Evolutionary conservation across 106 monocot species (phyloP), one percentile per base, ranked within the genome.

Genomic region (Amphibolis antarctica): DNA sequence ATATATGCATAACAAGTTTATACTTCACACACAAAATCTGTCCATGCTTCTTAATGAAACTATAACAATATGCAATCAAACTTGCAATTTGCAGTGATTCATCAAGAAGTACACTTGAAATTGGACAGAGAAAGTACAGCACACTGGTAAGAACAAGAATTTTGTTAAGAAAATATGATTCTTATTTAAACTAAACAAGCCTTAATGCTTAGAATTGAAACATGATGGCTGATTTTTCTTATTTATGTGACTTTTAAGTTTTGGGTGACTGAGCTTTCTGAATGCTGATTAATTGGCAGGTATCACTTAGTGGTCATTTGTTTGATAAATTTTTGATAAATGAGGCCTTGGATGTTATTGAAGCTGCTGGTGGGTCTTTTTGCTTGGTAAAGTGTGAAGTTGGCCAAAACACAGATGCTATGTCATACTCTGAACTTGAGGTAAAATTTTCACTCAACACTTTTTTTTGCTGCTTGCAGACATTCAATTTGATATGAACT

Each of bases 291-390:
- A 42, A 61, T 42, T 13, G 19, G 28, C 81, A 94, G 93, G 89
- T 98, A 60, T 88, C 98, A 69, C 76, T 98, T 30, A 90, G 82
- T 71, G 98, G 98, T 25, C 98, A 98, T 73, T 79, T 98, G 47
- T 98, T 98, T 64, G 98, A 98, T 78, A 78, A 98, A 45, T 82
- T 85, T 66, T 60, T 90, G 29, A 98, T 98, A 69, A 98, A 98
- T 71, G 90, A 98, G 43, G 90, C 98, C 42, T 64, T 98, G 55
- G 91, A 98, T 76, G 74, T 85, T 62, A 91, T 98, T 77, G 98
- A 98, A 85, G 60, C 71, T 64, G 78, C 75, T 62, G 85, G 90
- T 55, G 98, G 98, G 67, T 91, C 98, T 61, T 98, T 98, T 60
- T 78, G 55, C 22, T 55, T 98, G 59, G 66, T 87, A 44, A 98